Evolutionary conservation across 148 eudicot genomes (phyloP), one percentile per base, ranked within the genome.

Genomic region (Polygonum aviculare): DNA sequence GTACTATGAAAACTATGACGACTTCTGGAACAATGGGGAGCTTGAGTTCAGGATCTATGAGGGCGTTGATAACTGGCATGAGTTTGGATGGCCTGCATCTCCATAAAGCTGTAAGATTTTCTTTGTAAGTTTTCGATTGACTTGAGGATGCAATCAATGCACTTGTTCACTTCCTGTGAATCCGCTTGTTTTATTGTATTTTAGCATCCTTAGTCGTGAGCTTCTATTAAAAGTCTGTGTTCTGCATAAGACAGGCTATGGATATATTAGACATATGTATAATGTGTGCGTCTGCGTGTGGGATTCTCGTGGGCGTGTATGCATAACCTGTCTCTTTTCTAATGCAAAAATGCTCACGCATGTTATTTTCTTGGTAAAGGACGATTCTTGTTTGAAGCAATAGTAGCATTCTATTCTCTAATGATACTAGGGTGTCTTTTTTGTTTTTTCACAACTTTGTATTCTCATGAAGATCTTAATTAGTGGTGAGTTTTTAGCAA

Each of bases 1-100:
- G 44, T 38, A 36, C 60, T 85, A 83, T 3, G 96, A 89, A 74
- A 86, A 88, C 77, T 86, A 78, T 14, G 87, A 84, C 21, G 93
- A 82, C 36, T 79, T 50, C 19, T 78, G 75, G 75, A 54, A 72
- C 44, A 45, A 21, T 7, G 79, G 73, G 19, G 79, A 71, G 19
- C 79, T 78, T 3, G 79, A 71, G 39, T 49, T 71, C 39, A 71
- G 79, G 54, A 44, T 78, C 21, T 72, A 78, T 16, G 75, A 72
- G 10, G 79, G 75, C 1, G 21, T 72, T 35, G 75, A 78, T 31
- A 40, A 70, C 15, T 70, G 72, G 79, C 75, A 70, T 12, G 75
- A 33, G 35, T 33, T 69, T 19, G 74, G 74, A 31, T 78, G 79
- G 79, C 79, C 79, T 41, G 63, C 79, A 11, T 78, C 75, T 70